A percentile compares a stretch with the other conserved stretches of the same genome.
Evolutionary conservation across 176 grass and related monocot genomes (phyloP).

Genomic region (Raddia distichophylla): DNA sequence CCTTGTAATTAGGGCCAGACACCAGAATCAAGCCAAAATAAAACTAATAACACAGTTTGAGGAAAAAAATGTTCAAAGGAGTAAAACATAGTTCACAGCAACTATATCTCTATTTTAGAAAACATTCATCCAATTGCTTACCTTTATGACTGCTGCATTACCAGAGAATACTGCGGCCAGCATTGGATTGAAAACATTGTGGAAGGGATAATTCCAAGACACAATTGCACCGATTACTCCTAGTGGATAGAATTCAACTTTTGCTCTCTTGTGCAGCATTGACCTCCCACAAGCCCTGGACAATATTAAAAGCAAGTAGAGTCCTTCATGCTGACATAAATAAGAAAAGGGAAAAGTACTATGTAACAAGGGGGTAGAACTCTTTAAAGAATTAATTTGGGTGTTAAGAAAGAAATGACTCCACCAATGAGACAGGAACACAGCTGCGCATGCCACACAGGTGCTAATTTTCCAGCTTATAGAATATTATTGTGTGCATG

Average conservation of each 20-base stretch:
- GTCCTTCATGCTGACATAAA: neutral
- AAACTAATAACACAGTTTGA: neutral
- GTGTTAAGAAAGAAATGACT: conserved; percentile 24
- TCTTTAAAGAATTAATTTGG: neutral
- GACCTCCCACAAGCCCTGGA: conserved; percentile 77
- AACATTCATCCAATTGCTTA: conserved; percentile 37
- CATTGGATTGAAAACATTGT: conserved; percentile 96
- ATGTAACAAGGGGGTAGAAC: neutral
- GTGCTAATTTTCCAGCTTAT: conserved; percentile 16
- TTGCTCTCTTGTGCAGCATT: conserved; percentile 94
- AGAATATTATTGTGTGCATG: conserved; percentile 1
- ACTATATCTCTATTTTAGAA: neutral
- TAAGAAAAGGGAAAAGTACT: conserved; percentile 3
- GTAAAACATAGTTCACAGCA: neutral
- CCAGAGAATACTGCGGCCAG: conserved; percentile 91
- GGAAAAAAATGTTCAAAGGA: conserved; percentile 8
- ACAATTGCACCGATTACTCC: conserved; percentile 97
- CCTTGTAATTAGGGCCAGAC: neutral
- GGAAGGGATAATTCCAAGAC: conserved; percentile 99
- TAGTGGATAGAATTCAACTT: conserved; percentile 95
- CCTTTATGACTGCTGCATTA: conserved; percentile 99
- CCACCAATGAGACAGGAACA: neutral
- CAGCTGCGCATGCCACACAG: neutral
- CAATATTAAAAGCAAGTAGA: conserved; percentile 28
- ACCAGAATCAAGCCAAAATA: conserved; percentile 14